A percentile compares a stretch with the other conserved stretches of the same genome.
Conservation (phyloP, 352 stramenopile genomes). For the Pythium biforme region DNA sequence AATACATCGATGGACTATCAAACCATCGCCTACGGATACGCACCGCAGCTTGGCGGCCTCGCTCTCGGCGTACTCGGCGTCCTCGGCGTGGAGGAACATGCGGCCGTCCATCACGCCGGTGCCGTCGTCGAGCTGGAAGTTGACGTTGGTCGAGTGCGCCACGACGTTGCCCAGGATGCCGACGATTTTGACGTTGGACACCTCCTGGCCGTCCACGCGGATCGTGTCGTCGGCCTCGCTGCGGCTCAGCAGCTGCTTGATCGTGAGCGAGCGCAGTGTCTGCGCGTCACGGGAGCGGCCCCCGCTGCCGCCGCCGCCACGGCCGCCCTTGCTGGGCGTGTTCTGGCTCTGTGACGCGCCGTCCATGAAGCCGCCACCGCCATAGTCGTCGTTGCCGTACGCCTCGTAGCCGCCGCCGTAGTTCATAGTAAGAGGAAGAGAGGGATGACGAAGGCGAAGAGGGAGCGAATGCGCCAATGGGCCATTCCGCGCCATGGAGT, state of each 20-base stretch:
- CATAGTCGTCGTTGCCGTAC: conserved; percentile 72
- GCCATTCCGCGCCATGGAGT: neutral
- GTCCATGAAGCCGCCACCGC: conserved; percentile 71
- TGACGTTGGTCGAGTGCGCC: conserved; percentile 88
- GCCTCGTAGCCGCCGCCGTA: conserved; percentile 63
- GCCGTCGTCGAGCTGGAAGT: conserved; percentile 93
- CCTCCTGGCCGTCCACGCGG: conserved; percentile 86
- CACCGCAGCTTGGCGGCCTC: conserved; percentile 55
- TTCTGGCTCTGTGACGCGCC: conserved; percentile 57
- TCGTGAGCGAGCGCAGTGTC: conserved; percentile 91
- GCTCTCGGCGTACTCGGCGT: conserved; percentile 66
- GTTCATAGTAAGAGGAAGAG: conserved; percentile 38
- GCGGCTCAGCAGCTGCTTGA: conserved; percentile 79
- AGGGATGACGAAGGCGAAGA: neutral
- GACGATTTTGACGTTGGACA: conserved; percentile 90
- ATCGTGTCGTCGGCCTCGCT: conserved; percentile 63
- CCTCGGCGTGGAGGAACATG: conserved; percentile 89
- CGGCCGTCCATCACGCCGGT: conserved; percentile 91
- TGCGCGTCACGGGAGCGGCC: conserved; percentile 57
- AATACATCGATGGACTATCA: too few species aligned
- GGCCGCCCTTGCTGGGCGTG: conserved; percentile 51
- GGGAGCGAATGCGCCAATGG: neutral
- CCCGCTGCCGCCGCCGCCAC: conserved; percentile 34
- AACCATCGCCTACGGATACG: conserved; percentile 9
- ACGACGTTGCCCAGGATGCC: conserved; percentile 78